phyloP scores from a whole-genome alignment of 2,329 filamentous ascomycete genomes.

The Diatrype stigma region DNA sequence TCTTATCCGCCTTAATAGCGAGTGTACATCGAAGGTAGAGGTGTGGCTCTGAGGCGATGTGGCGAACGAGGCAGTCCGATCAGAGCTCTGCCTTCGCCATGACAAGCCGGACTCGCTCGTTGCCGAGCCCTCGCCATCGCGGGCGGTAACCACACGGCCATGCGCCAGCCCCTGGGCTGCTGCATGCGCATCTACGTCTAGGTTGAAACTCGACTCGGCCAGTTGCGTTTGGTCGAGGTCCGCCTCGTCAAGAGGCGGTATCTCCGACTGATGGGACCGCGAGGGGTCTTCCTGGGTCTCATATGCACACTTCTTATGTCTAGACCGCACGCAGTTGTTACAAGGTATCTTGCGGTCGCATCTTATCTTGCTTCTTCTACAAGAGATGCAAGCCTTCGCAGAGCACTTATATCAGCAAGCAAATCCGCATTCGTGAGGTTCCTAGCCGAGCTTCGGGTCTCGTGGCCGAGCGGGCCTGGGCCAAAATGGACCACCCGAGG shows the following conservation, averaged over 20 bases:
- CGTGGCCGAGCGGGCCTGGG: background rate
- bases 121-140: background rate
- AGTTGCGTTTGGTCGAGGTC: slow-evolving; percentile 2
- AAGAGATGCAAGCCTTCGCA: slow-evolving; percentile 49
- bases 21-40: background rate
- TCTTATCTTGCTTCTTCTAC: slow-evolving; percentile 56
- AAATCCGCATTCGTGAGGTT: no score
- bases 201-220: background rate
- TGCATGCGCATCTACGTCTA: background rate
- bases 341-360: slow-evolving; percentile 59
- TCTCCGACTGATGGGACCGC: slow-evolving; percentile 19
- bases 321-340: slow-evolving; percentile 54
- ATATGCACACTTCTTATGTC: slow-evolving; percentile 50
- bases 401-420: no score
- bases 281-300: slow-evolving; percentile 12
- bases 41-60: background rate
- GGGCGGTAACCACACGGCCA: background rate
- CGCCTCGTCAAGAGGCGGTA: slow-evolving; percentile 5
- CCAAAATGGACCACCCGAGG: background rate
- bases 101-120: background rate
- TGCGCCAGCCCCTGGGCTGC: background rate
- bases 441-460: no score
- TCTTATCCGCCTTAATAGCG: background rate
- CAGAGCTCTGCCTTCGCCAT: background rate
- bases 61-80: background rate